Evolutionary conservation across 75 land plant genomes (phyloP).

Genomic region (Cryptomeria japonica): DNA sequence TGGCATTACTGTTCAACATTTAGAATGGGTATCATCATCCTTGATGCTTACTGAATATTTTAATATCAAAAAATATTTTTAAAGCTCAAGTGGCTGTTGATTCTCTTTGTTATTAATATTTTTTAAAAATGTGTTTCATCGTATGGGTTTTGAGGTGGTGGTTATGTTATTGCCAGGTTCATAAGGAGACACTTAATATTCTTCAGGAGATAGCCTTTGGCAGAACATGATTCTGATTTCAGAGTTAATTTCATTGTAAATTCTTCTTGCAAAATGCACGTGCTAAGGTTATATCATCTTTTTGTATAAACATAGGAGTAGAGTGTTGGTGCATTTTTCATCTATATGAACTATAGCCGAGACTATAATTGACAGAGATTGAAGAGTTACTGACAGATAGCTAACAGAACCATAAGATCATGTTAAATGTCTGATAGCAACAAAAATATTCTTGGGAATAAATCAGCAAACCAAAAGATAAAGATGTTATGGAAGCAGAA

Average conservation of each 20-base stretch:
- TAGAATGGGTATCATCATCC: constrained; percentile 80
- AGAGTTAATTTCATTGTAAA: background rate
- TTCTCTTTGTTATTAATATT: background rate
- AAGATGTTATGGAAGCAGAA: too few species aligned
- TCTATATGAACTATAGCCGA: background rate
- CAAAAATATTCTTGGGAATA: too few species aligned
- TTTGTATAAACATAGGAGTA: background rate
- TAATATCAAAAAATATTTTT: background rate
- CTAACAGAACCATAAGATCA: background rate
- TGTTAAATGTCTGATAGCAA: too few species aligned
- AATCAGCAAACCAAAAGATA: too few species aligned
- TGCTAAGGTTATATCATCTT: background rate
- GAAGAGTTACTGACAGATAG: background rate
- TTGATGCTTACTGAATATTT: background rate
- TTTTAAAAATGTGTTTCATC: background rate
- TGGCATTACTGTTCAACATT: constrained; percentile 93
- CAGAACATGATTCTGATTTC: background rate
- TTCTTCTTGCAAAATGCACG: background rate
- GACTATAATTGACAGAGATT: background rate
- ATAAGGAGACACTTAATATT: constrained; percentile 82
- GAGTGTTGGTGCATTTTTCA: background rate
- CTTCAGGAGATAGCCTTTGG: constrained; percentile 80
- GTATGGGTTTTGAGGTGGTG: background rate
- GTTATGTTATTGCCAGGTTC: constrained; percentile 51
- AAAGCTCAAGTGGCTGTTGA: background rate